Evolutionary conservation across 129 eudicot genomes (phyloP), one percentile per base, ranked within the genome.

Genomic region (Lonicera japonica): DNA sequence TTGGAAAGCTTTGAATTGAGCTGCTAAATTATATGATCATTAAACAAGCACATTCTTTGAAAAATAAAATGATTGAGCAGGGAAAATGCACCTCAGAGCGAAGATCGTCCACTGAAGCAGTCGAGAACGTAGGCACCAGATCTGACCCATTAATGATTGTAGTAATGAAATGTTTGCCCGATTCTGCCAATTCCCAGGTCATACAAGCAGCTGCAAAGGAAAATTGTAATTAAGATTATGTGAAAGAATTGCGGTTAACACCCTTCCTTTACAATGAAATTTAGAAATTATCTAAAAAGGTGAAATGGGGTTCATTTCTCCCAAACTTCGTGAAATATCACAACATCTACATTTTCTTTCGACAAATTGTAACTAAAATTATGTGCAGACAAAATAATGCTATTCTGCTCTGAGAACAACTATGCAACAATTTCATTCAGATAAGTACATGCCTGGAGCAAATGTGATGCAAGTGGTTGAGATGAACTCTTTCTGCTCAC

Each of bases 141-240:
- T 94, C 99, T 62, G 99, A 94, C 45, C 96, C 96, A 29, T 94
- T 94, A 54, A 94, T 78, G 55, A 94, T 70, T 43, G 99, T 83
- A 20, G 96, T 80, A 50, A 94, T 82, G 73, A 94, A 94, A 69
- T 88, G 95, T 60, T 88, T 80, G 61, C 99, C 99, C n/a, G 99
- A 94, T 66, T 94, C 96, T 0, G 99, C 99, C 73, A 94, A 79
- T 66, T 94, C 99, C 96, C 91, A 88, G 14, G 99, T 94, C 99
- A 94, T 88, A 68, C 99, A 94, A 46, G 99, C 99, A 83, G 96
- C 99, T 94, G 85, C 61, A 57, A 70, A 25, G 34, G 25, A 70
- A 14, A 66, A 23, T 53, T 43, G 54, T 5, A 46, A 22, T 63
- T 19, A 58, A 21, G 46, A 55, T 23, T 40, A 50, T 13, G 14